These are phyloP conservation scores for Phytophthora gonapodyides DNA, from an alignment of 352 stramenopile genomes.

Conservation along the genomic window DNA sequence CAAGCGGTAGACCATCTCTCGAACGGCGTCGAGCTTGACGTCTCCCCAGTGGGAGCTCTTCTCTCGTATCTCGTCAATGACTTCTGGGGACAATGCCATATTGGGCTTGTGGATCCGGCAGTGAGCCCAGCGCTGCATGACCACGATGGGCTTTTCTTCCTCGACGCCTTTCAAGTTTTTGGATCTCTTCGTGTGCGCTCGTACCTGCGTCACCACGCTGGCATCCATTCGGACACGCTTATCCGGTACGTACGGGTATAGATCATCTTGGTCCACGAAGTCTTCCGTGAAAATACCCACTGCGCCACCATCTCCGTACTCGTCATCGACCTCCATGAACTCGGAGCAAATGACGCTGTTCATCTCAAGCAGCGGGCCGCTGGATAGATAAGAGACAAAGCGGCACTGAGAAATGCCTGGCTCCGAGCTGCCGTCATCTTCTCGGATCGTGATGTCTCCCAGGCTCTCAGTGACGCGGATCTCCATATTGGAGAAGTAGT, in stretches of 20 bases:
- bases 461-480: constrained; percentile 56
- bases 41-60: constrained; percentile 47
- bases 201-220: constrained; percentile 31
- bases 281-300: constrained; percentile 38
- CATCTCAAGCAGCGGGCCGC: constrained; percentile 35
- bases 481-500: constrained; percentile 49
- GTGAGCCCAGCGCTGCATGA: constrained; percentile 27
- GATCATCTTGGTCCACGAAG: constrained; percentile 43
- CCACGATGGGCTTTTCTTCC: constrained; percentile 29
- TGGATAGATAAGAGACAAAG: constrained; percentile 36
- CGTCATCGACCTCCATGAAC: constrained; percentile 28
- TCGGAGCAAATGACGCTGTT: constrained; percentile 42
- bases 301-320: constrained; percentile 30
- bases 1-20: constrained; percentile 27
- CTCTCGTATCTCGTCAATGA: constrained; percentile 45
- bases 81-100: constrained; percentile 19
- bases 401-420: constrained; percentile 44
- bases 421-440: constrained; percentile 54
- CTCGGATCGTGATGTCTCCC: constrained; percentile 51
- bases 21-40: constrained; percentile 37
- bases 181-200: constrained; percentile 17
- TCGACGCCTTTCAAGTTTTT: constrained; percentile 14
- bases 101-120: constrained; percentile 23
- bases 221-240: constrained; percentile 38
- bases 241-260: constrained; percentile 36